Percentiles rank a stretch among this genome's conserved stretches.
Evolutionary conservation across 108 stramenopile genomes (phyloP).

Genomic region (Aurantiochytrium sp.): DNA sequence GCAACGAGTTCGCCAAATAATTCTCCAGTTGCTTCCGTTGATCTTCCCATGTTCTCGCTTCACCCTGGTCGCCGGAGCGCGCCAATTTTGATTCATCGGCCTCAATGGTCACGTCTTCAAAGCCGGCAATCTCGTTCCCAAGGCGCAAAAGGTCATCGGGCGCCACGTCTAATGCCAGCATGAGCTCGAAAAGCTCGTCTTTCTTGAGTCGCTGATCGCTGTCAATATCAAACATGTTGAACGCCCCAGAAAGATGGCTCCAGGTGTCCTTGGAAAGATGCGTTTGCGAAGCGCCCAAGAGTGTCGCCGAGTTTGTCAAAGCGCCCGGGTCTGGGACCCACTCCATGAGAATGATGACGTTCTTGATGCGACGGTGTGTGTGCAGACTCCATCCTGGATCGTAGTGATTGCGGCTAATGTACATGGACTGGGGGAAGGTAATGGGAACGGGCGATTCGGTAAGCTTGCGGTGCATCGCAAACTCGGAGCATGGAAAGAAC

Average conservation of each 20-base stretch:
- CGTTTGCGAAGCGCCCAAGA: background rate
- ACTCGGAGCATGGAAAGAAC: background rate
- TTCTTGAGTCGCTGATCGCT: slow-evolving; percentile 32
- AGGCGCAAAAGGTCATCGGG: slow-evolving; percentile 19
- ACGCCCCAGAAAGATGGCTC: slow-evolving; percentile 14
- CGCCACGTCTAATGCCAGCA: slow-evolving; percentile 32
- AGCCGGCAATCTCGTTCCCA: background rate
- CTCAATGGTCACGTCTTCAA: slow-evolving; percentile 19
- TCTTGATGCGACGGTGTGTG: slow-evolving; percentile 48
- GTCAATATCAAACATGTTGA: slow-evolving; percentile 44
- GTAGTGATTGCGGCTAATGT: slow-evolving; percentile 44
- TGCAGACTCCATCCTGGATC: slow-evolving; percentile 42
- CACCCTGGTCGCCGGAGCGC: background rate
- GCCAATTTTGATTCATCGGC: background rate
- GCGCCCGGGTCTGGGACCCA: background rate
- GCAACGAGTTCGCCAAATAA: background rate
- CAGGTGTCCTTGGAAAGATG: background rate
- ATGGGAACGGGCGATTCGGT: slow-evolving; percentile 28
- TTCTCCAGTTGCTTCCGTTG: background rate
- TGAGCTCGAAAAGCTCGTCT: slow-evolving; percentile 29
- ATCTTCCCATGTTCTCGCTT: background rate
- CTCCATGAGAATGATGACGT: slow-evolving; percentile 48
- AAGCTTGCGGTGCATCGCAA: background rate
- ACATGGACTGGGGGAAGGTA: slow-evolving; percentile 39
- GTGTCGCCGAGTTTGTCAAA: background rate